Evolutionary conservation across 345 rosid genomes (phyloP).

Genomic region (Corchorus capsularis): DNA sequence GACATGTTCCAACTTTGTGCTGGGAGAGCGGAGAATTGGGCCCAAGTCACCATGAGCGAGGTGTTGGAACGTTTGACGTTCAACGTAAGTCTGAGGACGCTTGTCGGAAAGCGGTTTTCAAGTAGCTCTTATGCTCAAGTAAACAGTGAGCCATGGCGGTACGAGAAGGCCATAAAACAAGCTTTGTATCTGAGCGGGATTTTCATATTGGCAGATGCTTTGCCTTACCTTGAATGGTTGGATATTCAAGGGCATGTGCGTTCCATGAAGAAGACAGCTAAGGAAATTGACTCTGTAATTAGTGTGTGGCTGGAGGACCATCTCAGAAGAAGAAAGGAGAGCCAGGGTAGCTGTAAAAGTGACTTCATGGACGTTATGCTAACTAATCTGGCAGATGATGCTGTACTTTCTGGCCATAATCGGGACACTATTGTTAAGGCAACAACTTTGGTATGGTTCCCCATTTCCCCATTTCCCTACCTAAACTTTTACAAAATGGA

Average conservation of each 20-base stretch:
- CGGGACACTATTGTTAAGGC: slow-evolving; percentile 58
- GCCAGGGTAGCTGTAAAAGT: slow-evolving; percentile 13
- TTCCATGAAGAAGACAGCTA: slow-evolving; percentile 51
- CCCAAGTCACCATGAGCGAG: slow-evolving; percentile 36
- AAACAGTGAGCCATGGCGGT: slow-evolving; percentile 47
- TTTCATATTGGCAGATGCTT: slow-evolving; percentile 44
- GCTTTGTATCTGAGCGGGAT: slow-evolving; percentile 41
- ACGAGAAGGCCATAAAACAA: slow-evolving; percentile 41
- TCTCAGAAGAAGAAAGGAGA: slow-evolving; percentile 25
- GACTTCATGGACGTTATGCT: slow-evolving; percentile 66
- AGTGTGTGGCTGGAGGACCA: slow-evolving; percentile 63
- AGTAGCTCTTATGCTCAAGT: slow-evolving; percentile 17
- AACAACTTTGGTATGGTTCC: slow-evolving; percentile 50
- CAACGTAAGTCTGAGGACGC: slow-evolving; percentile 50
- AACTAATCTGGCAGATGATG: slow-evolving; percentile 37
- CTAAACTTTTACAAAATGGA: too few species aligned
- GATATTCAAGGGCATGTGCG: slow-evolving; percentile 44
- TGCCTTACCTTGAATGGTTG: slow-evolving; percentile 50
- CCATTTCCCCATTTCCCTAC: neutral
- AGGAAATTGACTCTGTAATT: slow-evolving; percentile 47
- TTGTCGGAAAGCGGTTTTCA: slow-evolving; percentile 52
- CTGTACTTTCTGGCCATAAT: slow-evolving; percentile 42
- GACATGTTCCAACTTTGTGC: slow-evolving; percentile 35
- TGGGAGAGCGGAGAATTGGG: neutral
- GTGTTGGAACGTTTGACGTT: slow-evolving; percentile 50